Evolutionary conservation across 129 eudicot genomes (phyloP), one percentile per base, ranked within the genome.

Genomic region (Helianthus tuberosus): DNA sequence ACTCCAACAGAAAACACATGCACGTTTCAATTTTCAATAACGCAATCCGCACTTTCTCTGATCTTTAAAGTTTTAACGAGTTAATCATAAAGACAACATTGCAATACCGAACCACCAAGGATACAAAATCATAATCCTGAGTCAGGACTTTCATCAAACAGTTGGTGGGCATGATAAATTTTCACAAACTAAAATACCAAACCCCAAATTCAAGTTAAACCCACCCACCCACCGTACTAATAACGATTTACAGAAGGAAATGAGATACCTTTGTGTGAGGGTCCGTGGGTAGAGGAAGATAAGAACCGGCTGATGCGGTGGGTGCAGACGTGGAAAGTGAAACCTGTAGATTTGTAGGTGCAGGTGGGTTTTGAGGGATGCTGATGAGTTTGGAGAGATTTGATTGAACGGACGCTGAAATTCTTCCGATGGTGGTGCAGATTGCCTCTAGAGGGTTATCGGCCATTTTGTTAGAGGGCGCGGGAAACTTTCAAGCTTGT

Each of bases 361-460:
- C 10, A 62, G 77, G 60, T 49, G 83, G 74, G 5, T 72, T 55
- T 17, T 61, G 73, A 38, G 78, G 67, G 41, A 59, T 63, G 62
- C 36, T 63, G 27, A 81, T 64, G 53, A 90, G 69, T 61, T 71
- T 80, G 46, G 93, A 82, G 9, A 90, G 72, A 43, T 90, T 89
- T 55, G 81, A 79, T 76, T 87, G 93, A 27, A 93, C 35, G 36
- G 87, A 74, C 2, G 39, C 38, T 10, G 97, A 82, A 14, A 90
- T 75, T 29, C 68, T 85, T 75, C 74, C 92, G 44, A 84, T 63
- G 25, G 89, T 77, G 72, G 73, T 73, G 46, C 85, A 83, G 17
- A 93, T 76, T 32, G 79, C 57, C 41, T 88, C 84, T n/a, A 90
- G 47, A n/a, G 97, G 98, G 69, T 93, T 93, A 68, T 92, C 97